Percentiles rank a stretch among this genome's conserved stretches.
Conservation (phyloP, 139 green algal genomes). For the Diplosphaera chodatii region DNA sequence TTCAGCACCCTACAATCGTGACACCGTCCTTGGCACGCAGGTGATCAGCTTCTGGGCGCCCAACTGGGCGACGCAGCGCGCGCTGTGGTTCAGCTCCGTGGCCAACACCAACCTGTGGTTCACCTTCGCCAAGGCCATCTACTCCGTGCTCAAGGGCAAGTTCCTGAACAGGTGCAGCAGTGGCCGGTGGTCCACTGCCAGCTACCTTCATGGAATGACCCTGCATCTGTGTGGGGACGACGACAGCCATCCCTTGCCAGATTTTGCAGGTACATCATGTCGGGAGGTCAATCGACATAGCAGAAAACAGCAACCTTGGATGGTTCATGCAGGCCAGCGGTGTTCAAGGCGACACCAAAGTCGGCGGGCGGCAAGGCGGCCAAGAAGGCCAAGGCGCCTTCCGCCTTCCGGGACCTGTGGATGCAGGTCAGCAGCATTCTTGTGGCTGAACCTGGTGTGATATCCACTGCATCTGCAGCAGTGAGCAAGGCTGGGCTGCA, state of each 20-base stretch:
- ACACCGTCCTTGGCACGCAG: too few species aligned
- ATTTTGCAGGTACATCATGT: too few species aligned
- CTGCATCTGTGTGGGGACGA: too few species aligned
- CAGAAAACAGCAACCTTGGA: too few species aligned
- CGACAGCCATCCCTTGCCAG: too few species aligned
- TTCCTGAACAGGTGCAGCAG: conserved; percentile 1
- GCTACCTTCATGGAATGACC: too few species aligned
- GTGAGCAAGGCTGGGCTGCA: too few species aligned
- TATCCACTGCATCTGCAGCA: too few species aligned
- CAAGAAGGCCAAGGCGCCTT: background rate
- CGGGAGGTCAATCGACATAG: too few species aligned
- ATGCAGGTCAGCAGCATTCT: background rate
- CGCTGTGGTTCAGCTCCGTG: conserved; percentile 2
- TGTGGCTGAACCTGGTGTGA: too few species aligned
- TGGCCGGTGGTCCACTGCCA: too few species aligned
- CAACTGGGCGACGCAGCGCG: background rate
- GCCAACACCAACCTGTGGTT: conserved; percentile 18
- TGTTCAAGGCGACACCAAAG: background rate
- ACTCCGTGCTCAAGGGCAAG: conserved; percentile 1
- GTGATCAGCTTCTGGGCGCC: background rate
- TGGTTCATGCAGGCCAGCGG: background rate
- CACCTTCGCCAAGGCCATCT: conserved; percentile 7
- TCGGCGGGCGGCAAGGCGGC: background rate
- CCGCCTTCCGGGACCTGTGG: background rate
- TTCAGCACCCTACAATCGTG: too few species aligned